Evolutionary conservation across 768 basidiomycete species (phyloP), one percentile per base, ranked within the genome.

Genomic region (Symmetrospora coprosmae): DNA sequence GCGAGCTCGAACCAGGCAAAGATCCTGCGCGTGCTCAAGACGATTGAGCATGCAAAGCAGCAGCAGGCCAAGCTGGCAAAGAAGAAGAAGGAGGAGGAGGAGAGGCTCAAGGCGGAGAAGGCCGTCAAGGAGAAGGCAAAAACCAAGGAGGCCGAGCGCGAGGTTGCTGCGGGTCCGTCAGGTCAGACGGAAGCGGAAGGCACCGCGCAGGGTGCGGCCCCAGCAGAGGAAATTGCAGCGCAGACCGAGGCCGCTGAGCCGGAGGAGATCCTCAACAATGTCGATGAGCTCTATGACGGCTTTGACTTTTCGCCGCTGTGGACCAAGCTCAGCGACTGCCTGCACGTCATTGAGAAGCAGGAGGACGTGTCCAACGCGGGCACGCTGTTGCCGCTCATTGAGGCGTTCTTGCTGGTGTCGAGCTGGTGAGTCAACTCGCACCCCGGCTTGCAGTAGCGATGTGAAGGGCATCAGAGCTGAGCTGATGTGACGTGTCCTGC

Each of bases 381-480:
- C 1, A 87, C 96, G 14, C 77, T 99, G 1, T 76, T 99, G 31
- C 94, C 94, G 11, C 77, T 96, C 46, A 94, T 99, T 62, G 94
- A 99, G 72, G 81, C 91, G 1, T 75, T 99, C 62, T 96, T 99
- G 92, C 90, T 99, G 1, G 88, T 99, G 37, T 94, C 88, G 80
- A 94, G 94, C 73, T 87, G 91, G 71, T 86, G 43, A 61, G 60
- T 38, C 21, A 17, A 13, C 45, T 47, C 14, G 11, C 11, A 14
- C 23, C 45, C 23, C 45, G 14, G 45, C 11, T 11, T 13, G 23
- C 23, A 14, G 17, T n/a, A 14, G 4, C 45, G 13, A n/a, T n/a
- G 11, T 9, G 17, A 45, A 50, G 13, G n/a, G n/a, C n/a, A n/a
- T n/a, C n/a, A n/a, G 7, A 27, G 49, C 13, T 50, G 13, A 21